phyloP scores from a whole-genome alignment of 2,329 filamentous ascomycete genomes.

The Diaporthe citriasiana region DNA sequence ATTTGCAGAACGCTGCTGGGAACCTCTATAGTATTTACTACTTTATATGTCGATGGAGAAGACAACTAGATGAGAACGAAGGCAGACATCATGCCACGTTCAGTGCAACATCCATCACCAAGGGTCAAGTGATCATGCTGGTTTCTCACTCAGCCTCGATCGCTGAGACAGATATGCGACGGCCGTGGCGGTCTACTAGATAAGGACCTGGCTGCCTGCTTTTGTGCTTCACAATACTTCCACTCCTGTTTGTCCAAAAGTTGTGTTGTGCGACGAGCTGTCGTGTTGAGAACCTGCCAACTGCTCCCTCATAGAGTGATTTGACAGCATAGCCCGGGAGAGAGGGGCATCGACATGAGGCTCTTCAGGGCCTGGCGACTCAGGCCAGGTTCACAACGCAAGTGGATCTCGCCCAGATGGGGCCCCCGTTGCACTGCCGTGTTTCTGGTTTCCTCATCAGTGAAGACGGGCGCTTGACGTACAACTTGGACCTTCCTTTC shows the following conservation, averaged over 20 bases:
- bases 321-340: too few species aligned
- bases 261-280: constrained; percentile 1
- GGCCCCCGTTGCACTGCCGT: constrained; percentile 3
- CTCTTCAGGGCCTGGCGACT: neutral
- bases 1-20: neutral
- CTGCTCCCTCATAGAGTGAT: neutral
- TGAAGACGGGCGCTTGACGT: neutral
- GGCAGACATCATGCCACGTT: neutral
- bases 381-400: neutral
- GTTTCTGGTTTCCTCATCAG: constrained; percentile 1
- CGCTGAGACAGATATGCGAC: constrained; percentile 9
- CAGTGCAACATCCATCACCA: neutral
- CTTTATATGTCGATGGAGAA: neutral
- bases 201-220: neutral
- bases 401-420: constrained; percentile 13
- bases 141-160: neutral
- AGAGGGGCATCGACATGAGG: neutral
- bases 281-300: neutral
- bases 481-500: constrained; percentile 24
- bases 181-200: constrained; percentile 19
- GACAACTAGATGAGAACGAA: too few species aligned
- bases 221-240: neutral
- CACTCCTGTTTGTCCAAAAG: neutral
- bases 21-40: neutral
- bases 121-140: neutral